A percentile compares a stretch with the other conserved stretches of the same genome.
Conservation (phyloP, 129 eudicot species). For the Artemisia argyi region DNA sequence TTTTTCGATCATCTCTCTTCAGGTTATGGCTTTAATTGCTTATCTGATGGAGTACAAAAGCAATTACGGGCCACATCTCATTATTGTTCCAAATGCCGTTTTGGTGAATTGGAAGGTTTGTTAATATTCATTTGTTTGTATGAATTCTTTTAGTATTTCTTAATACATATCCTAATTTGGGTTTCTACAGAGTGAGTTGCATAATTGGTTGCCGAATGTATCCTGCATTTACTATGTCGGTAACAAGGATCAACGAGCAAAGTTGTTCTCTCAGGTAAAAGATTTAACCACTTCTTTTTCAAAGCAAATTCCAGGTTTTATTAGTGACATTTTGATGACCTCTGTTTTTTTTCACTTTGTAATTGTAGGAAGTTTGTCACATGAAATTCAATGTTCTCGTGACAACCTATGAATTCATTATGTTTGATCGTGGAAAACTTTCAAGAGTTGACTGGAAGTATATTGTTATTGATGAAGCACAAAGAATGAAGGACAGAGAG, state of each 20-base stretch:
- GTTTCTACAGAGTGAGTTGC: constrained; percentile 79
- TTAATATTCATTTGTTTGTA: background rate
- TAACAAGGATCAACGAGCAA: constrained; percentile 79
- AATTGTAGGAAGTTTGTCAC: constrained; percentile 72
- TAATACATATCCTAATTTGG: constrained; percentile 10
- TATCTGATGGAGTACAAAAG: constrained; percentile 98
- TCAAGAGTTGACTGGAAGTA: constrained; percentile 97
- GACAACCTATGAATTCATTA: constrained; percentile 95
- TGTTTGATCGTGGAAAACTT: constrained; percentile 89
- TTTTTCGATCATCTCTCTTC: constrained; percentile 10
- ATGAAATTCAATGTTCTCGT: constrained; percentile 97
- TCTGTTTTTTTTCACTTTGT: constrained; percentile 1
- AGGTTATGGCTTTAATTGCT: constrained; percentile 99
- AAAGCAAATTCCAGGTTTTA: background rate
- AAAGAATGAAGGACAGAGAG: constrained; percentile 97
- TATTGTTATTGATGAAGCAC: constrained; percentile 95
- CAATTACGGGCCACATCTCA: constrained; percentile 98
- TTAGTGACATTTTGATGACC: background rate
- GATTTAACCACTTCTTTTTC: background rate
- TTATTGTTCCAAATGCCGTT: constrained; percentile 98
- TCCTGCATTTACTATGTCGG: constrained; percentile 97
- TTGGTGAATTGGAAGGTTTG: constrained; percentile 98
- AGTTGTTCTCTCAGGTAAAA: constrained; percentile 94
- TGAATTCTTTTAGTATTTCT: background rate
- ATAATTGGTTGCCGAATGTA: constrained; percentile 88